Percentiles rank a stretch among this genome's conserved stretches.
Evolutionary conservation across 768 basidiomycete species (phyloP).

Genomic region (Tephrocybe sp.): DNA sequence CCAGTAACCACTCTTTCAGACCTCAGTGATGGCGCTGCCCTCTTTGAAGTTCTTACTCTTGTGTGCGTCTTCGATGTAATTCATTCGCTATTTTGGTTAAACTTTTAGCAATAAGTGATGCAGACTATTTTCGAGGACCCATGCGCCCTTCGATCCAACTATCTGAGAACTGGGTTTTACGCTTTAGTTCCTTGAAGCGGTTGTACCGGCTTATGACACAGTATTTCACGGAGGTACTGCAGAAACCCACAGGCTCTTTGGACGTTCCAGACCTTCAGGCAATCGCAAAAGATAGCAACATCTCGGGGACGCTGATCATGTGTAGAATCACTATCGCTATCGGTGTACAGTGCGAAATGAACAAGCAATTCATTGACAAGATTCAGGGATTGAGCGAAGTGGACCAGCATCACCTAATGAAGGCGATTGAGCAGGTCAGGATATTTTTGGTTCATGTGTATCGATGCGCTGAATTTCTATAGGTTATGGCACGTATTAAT

Average conservation of each 20-base stretch:
- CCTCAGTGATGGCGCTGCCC: constrained; percentile 77
- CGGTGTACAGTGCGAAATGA: constrained; percentile 86
- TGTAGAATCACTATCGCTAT: constrained; percentile 84
- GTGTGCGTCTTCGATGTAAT: constrained; percentile 59
- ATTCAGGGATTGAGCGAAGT: constrained; percentile 82
- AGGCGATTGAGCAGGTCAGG: constrained; percentile 86
- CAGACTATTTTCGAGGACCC: constrained; percentile 71
- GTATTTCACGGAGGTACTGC: constrained; percentile 82
- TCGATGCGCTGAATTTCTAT: neutral
- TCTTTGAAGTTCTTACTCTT: constrained; percentile 72
- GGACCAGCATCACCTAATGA: constrained; percentile 90
- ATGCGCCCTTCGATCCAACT: constrained; percentile 57
- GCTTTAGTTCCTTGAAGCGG: constrained; percentile 80
- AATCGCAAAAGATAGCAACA: constrained; percentile 74
- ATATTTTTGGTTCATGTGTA: neutral
- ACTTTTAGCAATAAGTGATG: constrained; percentile 51
- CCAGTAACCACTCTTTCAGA: constrained; percentile 64
- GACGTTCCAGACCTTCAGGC: constrained; percentile 89
- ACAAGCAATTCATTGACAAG: constrained; percentile 84
- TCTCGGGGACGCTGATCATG: constrained; percentile 66
- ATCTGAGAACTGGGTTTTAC: constrained; percentile 88
- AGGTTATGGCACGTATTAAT: constrained; percentile 80
- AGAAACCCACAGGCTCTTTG: constrained; percentile 72
- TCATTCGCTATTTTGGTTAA: neutral
- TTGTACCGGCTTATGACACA: constrained; percentile 88